Evolutionary conservation across 1,284 basidiomycete species (phyloP), one percentile per base, ranked within the genome.

Genomic region (Sporisorium exsertum): DNA sequence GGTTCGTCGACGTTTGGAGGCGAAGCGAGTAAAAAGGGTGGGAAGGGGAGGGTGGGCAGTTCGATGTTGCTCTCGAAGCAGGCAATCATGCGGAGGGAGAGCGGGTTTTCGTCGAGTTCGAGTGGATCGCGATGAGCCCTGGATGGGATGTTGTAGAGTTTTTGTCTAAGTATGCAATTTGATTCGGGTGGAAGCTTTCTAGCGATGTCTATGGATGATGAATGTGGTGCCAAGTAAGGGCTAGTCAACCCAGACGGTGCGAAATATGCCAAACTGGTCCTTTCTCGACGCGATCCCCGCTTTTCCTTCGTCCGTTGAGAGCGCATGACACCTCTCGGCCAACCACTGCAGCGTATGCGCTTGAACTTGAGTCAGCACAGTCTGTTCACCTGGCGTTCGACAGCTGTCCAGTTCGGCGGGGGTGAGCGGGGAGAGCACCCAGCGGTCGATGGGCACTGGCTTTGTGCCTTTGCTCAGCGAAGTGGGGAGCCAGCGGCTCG

Each of bases 81-180:
- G 13, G 56, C 29, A 22, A 63, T 74, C 29, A 66, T 74, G 72
- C 45, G 72, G 27, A 62, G 66, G 45, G 72, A 69, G 24, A 69
- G 63, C 22, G 63, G 63, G 6, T 74, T 74, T 32, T 60, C 57
- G 9, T 62, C 54, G 22, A 54, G 26, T 24, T 61, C 50, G 29
- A 47, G 40, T 13, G 26, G 43, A 52, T 62, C 50, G 6, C 22
- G 51, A n/a, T 55, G 35, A 35, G 49, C 20, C 26, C 7, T 22
- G 20, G 49, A 26, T 50, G 24, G 5, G n/a, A 6, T 49, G 4
- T 49, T 47, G 6, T 29, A 49, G 24, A 47, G 5, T 18, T 49
- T 40, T 20, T 43, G 18, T 43, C n/a, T 47, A 16, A 26, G 50
- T 32, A 22, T 52, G 50, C 50, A 22, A 35, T 20, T 35, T 9